Conservation (phyloP, 129 eudicot species). For the Artemisia argyi region DNA sequence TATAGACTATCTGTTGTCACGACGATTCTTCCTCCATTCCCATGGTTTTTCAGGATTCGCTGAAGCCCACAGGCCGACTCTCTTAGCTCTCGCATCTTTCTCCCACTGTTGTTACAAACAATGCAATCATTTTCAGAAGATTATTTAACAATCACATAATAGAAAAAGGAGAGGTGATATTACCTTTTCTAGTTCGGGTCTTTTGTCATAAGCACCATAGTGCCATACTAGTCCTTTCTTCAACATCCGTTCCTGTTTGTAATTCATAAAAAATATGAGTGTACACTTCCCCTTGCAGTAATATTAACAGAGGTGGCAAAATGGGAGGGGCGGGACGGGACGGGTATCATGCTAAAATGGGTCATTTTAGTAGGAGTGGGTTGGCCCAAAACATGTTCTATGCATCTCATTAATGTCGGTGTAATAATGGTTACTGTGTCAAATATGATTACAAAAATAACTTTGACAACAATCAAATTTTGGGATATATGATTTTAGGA, state of each 20-base stretch:
- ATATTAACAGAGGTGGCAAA: neutral
- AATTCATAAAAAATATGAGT: neutral
- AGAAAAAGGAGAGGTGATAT: neutral
- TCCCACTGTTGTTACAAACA: conserved; percentile 66
- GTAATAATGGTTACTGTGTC: neutral
- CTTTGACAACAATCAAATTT: neutral
- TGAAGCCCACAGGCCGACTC: conserved; percentile 86
- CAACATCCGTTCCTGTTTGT: conserved; percentile 68
- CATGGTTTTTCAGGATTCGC: conserved; percentile 93
- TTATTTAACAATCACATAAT: neutral
- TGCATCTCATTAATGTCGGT: neutral
- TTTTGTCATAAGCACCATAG: conserved; percentile 83
- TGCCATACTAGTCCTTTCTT: conserved; percentile 99
- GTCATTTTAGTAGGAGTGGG: neutral
- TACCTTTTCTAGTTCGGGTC: conserved; percentile 78
- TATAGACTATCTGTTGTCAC: conserved; percentile 52
- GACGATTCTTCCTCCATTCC: conserved; percentile 86
- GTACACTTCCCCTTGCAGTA: neutral
- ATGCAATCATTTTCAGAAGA: conserved; percentile 4
- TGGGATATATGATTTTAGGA: neutral
- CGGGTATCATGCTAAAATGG: neutral
- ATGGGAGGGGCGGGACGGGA: neutral
- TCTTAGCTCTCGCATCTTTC: conserved; percentile 77
- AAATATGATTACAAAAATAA: neutral
- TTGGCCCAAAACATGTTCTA: neutral